Conservation (phyloP, 169 alveolate species). For the Cryptosporidium felis region DNA sequence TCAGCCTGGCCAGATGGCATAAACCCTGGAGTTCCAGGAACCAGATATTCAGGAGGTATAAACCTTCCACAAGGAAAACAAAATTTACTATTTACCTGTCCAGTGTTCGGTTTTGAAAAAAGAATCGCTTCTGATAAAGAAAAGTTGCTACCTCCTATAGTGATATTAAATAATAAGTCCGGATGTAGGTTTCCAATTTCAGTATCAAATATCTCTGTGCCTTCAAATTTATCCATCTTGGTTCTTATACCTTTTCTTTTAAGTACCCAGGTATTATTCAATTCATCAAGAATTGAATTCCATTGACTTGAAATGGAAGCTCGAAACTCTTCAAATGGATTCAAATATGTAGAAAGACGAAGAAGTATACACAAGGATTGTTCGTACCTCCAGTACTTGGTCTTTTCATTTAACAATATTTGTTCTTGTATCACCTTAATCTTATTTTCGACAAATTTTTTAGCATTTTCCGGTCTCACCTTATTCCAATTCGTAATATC, state of each 20-base stretch:
- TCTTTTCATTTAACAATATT: slow-evolving; percentile 34
- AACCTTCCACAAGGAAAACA: slow-evolving; percentile 53
- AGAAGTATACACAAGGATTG: slow-evolving; percentile 43
- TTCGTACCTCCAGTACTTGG: slow-evolving; percentile 28
- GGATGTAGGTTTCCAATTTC: not conserved
- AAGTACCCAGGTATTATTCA: not conserved
- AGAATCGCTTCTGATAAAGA: slow-evolving; percentile 5
- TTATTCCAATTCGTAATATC: slow-evolving; percentile 21
- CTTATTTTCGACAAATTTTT: not conserved
- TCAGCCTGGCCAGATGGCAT: not conserved
- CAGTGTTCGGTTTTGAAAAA: not conserved
- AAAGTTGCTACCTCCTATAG: slow-evolving; percentile 15
- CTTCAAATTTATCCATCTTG: no score
- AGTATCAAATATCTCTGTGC: not conserved
- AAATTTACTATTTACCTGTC: not conserved
- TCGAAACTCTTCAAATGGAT: slow-evolving; percentile 29
- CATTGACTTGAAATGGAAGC: slow-evolving; percentile 5
- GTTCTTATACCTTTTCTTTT: not conserved
- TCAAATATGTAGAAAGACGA: slow-evolving; percentile 6
- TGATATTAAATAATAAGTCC: not conserved
- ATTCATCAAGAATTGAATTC: not conserved
- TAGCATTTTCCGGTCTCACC: not conserved
- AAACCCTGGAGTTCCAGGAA: slow-evolving; percentile 40
- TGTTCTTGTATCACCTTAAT: not conserved
- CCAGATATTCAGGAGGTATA: slow-evolving; percentile 31